phyloP scores from a whole-genome alignment of 805 yeast genomes.

The Grigorovia jiainica region DNA sequence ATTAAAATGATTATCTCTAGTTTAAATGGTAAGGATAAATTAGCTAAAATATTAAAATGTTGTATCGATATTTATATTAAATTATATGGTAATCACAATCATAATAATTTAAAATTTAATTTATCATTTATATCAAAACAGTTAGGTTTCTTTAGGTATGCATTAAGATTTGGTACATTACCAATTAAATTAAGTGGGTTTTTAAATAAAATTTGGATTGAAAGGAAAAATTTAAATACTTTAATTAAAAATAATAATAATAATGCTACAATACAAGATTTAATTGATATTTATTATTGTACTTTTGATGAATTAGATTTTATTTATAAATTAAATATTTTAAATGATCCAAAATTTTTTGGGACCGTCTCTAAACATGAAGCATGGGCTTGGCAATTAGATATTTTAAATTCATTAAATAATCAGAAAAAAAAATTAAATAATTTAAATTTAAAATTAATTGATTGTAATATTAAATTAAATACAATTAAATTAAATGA shows the following conservation, averaged over 20 bases:
- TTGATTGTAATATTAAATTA: slow-evolving; percentile 14
- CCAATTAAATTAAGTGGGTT: slow-evolving; percentile 44
- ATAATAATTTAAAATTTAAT: neutral
- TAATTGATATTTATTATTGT: slow-evolving; percentile 52
- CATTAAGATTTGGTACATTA: slow-evolving; percentile 59
- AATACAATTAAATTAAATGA: neutral
- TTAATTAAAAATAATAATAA: slow-evolving; percentile 16
- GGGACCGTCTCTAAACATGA: slow-evolving; percentile 46
- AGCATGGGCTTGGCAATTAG: slow-evolving; percentile 59
- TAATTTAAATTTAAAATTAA: slow-evolving; percentile 40
- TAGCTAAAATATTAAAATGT: slow-evolving; percentile 57
- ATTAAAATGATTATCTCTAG: slow-evolving; percentile 41
- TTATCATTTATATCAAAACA: slow-evolving; percentile 13
- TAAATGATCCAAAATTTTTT: slow-evolving; percentile 18
- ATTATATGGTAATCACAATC: neutral
- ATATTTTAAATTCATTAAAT: slow-evolving; percentile 48
- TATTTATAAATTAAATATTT: slow-evolving; percentile 38
- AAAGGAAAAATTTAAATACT: slow-evolving; percentile 28
- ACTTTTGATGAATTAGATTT: slow-evolving; percentile 54
- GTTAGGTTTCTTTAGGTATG: slow-evolving; percentile 51
- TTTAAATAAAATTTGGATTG: slow-evolving; percentile 27
- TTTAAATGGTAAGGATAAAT: slow-evolving; percentile 60
- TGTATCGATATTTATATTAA: slow-evolving; percentile 35
- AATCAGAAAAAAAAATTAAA: slow-evolving; percentile 30
- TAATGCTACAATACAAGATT: slow-evolving; percentile 32